Conservation (phyloP, 1,284 basidiomycete genomes). For the Apiotrichum domesticum region DNA sequence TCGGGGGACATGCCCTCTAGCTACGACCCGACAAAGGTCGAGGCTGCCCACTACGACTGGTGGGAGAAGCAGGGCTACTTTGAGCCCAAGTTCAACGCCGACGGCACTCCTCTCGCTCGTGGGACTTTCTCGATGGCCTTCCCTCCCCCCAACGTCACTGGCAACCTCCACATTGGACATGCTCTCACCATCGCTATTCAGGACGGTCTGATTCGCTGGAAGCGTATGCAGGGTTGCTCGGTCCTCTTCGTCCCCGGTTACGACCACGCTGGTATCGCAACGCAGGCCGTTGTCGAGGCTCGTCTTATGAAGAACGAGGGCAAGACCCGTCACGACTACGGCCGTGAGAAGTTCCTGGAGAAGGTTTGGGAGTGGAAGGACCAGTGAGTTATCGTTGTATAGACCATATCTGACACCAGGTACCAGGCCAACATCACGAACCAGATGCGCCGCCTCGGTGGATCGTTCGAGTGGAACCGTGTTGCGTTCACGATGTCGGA, state of each 20-base stretch:
- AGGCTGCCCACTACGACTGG: slow-evolving; percentile 98
- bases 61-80: slow-evolving; percentile 90
- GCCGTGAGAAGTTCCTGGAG: slow-evolving; percentile 84
- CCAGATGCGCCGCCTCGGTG: slow-evolving; percentile 84
- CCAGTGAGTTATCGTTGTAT: slow-evolving; percentile 56
- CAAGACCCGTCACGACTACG: slow-evolving; percentile 85
- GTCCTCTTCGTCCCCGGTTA: slow-evolving; percentile 90
- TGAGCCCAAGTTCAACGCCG: slow-evolving; percentile 62
- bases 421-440: slow-evolving; percentile 87
- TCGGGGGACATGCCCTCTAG: slow-evolving; percentile 63
- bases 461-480: slow-evolving; percentile 89
- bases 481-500: slow-evolving; percentile 95
- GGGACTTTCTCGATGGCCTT: slow-evolving; percentile 81
- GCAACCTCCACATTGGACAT: slow-evolving; percentile 93
- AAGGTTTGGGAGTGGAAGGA: slow-evolving; percentile 97
- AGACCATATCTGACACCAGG: slow-evolving; percentile 9
- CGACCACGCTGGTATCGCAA: slow-evolving; percentile 98
- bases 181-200: slow-evolving; percentile 90
- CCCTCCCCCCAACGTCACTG: slow-evolving; percentile 98
- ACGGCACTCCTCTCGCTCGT: slow-evolving; percentile 54
- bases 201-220: slow-evolving; percentile 84
- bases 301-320: slow-evolving; percentile 78
- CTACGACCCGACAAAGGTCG: slow-evolving; percentile 93
- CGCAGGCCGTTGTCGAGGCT: slow-evolving; percentile 96
- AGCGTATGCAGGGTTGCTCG: slow-evolving; percentile 92